Conservation (phyloP, 352 stramenopile genomes). For the Phytophthora brassicae region DNA sequence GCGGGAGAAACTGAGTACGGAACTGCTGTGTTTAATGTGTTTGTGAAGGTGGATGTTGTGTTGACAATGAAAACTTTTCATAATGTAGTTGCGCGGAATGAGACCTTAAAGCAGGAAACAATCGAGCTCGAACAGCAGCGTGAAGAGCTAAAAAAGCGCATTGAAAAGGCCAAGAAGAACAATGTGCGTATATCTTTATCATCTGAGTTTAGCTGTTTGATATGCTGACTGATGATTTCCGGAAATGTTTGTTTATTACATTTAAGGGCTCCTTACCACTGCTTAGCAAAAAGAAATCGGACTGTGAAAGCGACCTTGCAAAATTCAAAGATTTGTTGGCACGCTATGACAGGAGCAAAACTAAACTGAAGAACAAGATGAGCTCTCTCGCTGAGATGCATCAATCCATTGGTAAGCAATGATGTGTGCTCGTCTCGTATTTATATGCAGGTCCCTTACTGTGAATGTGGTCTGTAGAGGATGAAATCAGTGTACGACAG, state of each 20-base stretch:
- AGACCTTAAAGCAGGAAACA: constrained; percentile 52
- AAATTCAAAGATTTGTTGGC: constrained; percentile 92
- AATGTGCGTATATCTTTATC: constrained; percentile 43
- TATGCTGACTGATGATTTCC: not conserved
- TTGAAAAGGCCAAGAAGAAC: constrained; percentile 65
- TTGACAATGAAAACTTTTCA: constrained; percentile 5
- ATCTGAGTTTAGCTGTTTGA: not conserved
- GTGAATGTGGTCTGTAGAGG: constrained; percentile 37
- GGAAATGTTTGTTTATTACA: not conserved
- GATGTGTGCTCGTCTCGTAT: not conserved
- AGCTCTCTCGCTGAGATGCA: constrained; percentile 76
- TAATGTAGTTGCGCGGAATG: constrained; percentile 56
- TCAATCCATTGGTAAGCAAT: constrained; percentile 68
- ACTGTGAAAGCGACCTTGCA: constrained; percentile 87
- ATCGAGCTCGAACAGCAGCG: constrained; percentile 53
- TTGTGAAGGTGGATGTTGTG: not conserved
- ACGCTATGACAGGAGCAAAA: constrained; percentile 78
- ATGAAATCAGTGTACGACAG: constrained; percentile 43
- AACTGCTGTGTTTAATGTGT: not conserved
- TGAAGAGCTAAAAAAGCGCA: constrained; percentile 62
- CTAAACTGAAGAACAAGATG: constrained; percentile 86
- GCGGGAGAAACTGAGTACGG: constrained; percentile 49
- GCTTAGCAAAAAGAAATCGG: constrained; percentile 82
- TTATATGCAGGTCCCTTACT: constrained; percentile 3
- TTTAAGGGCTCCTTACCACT: constrained; percentile 64